Evolutionary conservation across 495 filamentous ascomycete genomes (phyloP), one percentile per base, ranked within the genome.

Genomic region (Xylaria venustula): DNA sequence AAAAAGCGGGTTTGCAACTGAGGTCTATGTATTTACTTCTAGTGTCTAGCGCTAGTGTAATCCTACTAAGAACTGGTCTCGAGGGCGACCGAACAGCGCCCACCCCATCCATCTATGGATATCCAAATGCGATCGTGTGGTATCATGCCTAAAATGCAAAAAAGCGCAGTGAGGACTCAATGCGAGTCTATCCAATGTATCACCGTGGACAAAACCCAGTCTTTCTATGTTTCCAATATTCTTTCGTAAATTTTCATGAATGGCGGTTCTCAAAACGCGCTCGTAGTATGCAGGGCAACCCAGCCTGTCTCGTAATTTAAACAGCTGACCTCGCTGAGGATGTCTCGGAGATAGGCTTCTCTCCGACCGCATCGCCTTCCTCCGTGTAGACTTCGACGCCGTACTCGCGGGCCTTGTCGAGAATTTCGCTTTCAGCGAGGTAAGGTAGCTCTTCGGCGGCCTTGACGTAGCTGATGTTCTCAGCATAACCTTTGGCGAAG

Each of bases 401-500:
- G 69, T 87, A 87, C 65, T 82, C 74, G 41, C 77, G 69, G n/a
- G 81, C 83, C 70, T 82, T 82, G 50, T 72, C 64, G 65, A 85
- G 78, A n/a, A 87, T 75, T 66, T 87, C 83, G n/a, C 79, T 75
- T 12, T 85, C 81, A 8, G 69, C 74, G 8, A 90, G 73, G 51
- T 77, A 79, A 3, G 88, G 87, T 49, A 91, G 73, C 41, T 90
- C 83, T 49, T 81, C 64, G 7, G 84, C 76, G 0, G 87, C 88
- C 52, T 71, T 72, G 17, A 91, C 87, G 52, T 89, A 89, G 61
- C 78, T 81, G 30, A 88, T 89, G 25, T 88, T 85, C 72, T 90
- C 88, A 11, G 74, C 63, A 64, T 83, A 85, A 1, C 87, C 88
- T 74, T 91, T 90, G 52, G 85, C 65, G 68, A 91, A 90, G 68